Evolutionary conservation across 2,329 filamentous ascomycete species (phyloP).

Genomic region (Madurella fahalii): DNA sequence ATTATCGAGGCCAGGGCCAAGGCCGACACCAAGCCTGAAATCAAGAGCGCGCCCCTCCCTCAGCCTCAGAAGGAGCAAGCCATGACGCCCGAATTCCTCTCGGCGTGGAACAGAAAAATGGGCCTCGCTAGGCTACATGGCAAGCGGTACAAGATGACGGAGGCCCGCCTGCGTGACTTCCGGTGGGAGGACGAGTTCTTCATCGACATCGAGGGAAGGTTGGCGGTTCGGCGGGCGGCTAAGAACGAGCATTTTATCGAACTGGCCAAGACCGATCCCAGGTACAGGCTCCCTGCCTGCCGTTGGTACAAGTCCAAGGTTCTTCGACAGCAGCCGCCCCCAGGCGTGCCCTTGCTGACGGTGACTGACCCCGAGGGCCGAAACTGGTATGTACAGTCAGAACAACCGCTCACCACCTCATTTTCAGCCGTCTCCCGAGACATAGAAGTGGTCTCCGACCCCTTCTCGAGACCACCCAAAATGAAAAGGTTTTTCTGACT

Average conservation of each 20-base stretch:
- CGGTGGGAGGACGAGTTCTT: not conserved
- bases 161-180: not conserved
- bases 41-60: too few relatives aligned
- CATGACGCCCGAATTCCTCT: not conserved
- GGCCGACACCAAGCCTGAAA: too few relatives aligned
- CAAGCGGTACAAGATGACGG: not conserved
- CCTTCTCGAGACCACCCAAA: too few relatives aligned
- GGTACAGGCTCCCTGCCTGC: not conserved
- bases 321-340: too few relatives aligned
- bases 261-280: not conserved
- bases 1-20: too few relatives aligned
- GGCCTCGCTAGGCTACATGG: not conserved
- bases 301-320: not conserved
- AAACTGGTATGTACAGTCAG: too few relatives aligned
- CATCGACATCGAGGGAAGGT: not conserved
- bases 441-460: too few relatives aligned
- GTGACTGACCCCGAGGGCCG: not conserved
- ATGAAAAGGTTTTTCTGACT: too few relatives aligned
- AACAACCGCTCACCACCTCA: too few relatives aligned
- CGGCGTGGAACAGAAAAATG: not conserved
- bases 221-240: not conserved
- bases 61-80: not conserved
- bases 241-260: not conserved
- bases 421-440: too few relatives aligned
- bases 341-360: not conserved